These are phyloP conservation scores for Leccinum variicolor DNA, from an alignment of 768 basidiomycete genomes.

Conservation along the genomic window DNA sequence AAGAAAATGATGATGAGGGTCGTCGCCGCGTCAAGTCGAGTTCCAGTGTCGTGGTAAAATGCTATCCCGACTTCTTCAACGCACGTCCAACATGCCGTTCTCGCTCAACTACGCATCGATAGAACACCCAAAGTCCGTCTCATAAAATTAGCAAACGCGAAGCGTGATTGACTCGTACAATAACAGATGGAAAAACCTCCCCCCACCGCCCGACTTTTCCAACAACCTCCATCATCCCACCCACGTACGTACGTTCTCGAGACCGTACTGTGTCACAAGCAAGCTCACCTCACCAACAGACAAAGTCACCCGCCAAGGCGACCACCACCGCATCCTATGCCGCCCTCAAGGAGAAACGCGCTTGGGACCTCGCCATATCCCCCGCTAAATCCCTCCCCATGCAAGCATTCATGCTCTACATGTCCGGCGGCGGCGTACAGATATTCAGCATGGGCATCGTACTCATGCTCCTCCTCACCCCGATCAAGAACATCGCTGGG, in stretches of 20 bases:
- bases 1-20: no score
- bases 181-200: conserved; percentile 58
- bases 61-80: neutral
- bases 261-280: no score
- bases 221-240: conserved; percentile 36
- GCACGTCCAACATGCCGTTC: conserved; percentile 20
- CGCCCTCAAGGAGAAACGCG: conserved; percentile 69
- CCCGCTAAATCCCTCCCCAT: conserved; percentile 92
- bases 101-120: conserved; percentile 31
- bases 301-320: conserved; percentile 38
- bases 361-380: conserved; percentile 80
- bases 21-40: no score
- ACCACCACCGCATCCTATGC: conserved; percentile 51
- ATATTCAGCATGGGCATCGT: conserved; percentile 97
- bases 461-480: conserved; percentile 84
- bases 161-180: neutral
- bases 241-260: conserved; percentile 10
- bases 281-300: conserved; percentile 30
- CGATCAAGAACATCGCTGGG: conserved; percentile 77
- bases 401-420: conserved; percentile 99
- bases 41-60: no score
- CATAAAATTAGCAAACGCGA: fast-evolving
- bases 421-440: conserved; percentile 94
- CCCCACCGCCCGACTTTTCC: conserved; percentile 68
- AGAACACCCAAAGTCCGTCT: conserved; percentile 26